phyloP scores from a whole-genome alignment of 352 stramenopile genomes.

The Phytophthora citricola region DNA sequence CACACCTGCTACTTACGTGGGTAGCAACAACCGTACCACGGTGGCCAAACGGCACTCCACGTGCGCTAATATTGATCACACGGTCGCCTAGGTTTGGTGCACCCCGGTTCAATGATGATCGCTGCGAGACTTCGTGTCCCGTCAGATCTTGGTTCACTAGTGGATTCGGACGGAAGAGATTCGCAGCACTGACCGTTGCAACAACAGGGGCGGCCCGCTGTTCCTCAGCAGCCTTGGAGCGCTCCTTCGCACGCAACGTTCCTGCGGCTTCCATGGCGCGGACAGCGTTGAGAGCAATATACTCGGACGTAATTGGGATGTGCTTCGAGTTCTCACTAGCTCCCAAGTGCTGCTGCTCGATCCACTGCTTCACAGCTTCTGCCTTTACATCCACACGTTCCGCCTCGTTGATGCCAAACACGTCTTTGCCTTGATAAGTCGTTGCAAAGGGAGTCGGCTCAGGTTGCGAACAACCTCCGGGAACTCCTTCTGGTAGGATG shows the following conservation, averaged over 20 bases:
- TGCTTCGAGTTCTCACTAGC: slow-evolving; percentile 88
- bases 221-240: slow-evolving; percentile 50
- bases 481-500: slow-evolving; percentile 94
- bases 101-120: slow-evolving; percentile 65
- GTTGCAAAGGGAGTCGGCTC: slow-evolving; percentile 83
- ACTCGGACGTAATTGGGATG: slow-evolving; percentile 92
- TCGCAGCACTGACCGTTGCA: slow-evolving; percentile 46
- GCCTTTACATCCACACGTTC: slow-evolving; percentile 71
- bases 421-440: slow-evolving; percentile 88
- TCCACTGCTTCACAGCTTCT: slow-evolving; percentile 92
- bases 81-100: slow-evolving; percentile 94
- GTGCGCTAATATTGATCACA: slow-evolving; percentile 97
- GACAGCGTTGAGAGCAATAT: slow-evolving; percentile 93
- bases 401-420: slow-evolving; percentile 84
- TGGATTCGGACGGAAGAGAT: slow-evolving; percentile 79
- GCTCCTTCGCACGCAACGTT: slow-evolving; percentile 69
- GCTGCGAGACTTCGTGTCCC: slow-evolving; percentile 63
- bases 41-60: slow-evolving; percentile 96
- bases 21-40: slow-evolving; percentile 98
- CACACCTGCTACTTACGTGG: slow-evolving; percentile 95
- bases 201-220: slow-evolving; percentile 49
- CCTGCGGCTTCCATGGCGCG: slow-evolving; percentile 92
- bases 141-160: slow-evolving; percentile 86
- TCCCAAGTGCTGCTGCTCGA: slow-evolving; percentile 92
- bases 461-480: slow-evolving; percentile 93